A percentile compares a stretch with the other conserved stretches of the same genome.
Conservation (phyloP, 129 eudicot genomes). For the Artemisia argyi region DNA sequence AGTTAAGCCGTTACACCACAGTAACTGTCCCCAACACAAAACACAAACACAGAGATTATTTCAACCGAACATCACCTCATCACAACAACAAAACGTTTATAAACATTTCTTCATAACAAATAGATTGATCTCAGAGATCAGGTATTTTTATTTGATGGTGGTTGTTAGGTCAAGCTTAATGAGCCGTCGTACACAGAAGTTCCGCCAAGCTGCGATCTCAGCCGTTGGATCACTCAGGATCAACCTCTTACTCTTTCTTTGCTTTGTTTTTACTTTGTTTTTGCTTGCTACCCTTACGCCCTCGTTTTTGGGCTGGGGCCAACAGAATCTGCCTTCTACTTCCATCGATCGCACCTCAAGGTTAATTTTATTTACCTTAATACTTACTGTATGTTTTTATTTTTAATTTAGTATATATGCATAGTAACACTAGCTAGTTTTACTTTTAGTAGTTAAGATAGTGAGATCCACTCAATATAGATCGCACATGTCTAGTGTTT, state of each 20-base stretch:
- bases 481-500: no score
- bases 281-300: constrained; percentile 50
- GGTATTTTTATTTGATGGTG: background rate
- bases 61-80: no score
- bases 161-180: constrained; percentile 10
- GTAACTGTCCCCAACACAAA: no score
- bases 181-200: constrained; percentile 60
- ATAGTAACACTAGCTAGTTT: no score
- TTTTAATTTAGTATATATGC: no score
- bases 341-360: constrained; percentile 38
- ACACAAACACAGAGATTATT: no score
- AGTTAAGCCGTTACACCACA: no score
- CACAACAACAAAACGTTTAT: background rate
- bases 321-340: constrained; percentile 31
- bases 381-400: no score
- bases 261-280: constrained; percentile 42
- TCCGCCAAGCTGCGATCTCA: constrained; percentile 53
- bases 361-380: constrained; percentile 19
- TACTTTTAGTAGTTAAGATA: no score
- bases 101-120: no score
- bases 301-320: constrained; percentile 59
- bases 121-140: background rate
- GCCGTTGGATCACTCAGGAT: constrained; percentile 64
- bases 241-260: constrained; percentile 58
- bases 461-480: no score